Base-by-base conservation (phyloP, 805 yeast genomes). In the Candida boleticola region DNA sequence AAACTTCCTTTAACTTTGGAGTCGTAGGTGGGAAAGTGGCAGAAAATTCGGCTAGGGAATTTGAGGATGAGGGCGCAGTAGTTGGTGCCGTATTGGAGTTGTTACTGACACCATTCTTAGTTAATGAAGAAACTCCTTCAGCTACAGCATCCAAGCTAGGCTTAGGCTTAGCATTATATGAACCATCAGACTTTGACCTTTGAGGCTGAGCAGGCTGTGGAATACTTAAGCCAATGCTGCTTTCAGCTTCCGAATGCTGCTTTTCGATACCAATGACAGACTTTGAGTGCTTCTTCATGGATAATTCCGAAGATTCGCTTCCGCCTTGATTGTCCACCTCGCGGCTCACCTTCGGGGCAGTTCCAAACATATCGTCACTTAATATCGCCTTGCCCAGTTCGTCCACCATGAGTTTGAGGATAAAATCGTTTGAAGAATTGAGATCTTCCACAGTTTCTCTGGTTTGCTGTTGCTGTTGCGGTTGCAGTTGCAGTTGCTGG, bases 301-400 rank as follows among this genome's bases (percentile, higher is more conserved):
- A 29, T 5, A 29, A 5, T 13, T 47, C 61, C n/a, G n/a, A n/a
- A n/a, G n/a, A n/a, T 58, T 46, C 60, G 45, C 36, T 57, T 49
- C 7, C 44, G 22, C 2, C 29, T 23, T 14, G 50, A 46, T 9
- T 37, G 45, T 18, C 26, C 7, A 11, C 27, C 11, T 23, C 27
- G 7, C 27, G 7, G 27, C 27, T 23, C n/a, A n/a, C n/a, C 11
- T 23, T 23, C 11, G 27, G 27, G 11, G 27, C 7, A 1, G 44
- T 19, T 5, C 34, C 36, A 37, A 55, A 49, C 39, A 53, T 47
- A 39, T 58, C 58, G 18, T 48, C 48, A 9, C 64, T 57, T 44
- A 70, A 61, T 7, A 60, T 61, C 5, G 75, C 75, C 40, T 64
- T 64, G 7, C 75, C 75, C 52, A 55, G 59, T 37, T 64, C 72